A percentile compares a stretch with the other conserved stretches of the same genome.
phyloP scores from a whole-genome alignment of 78 protist genomes.

The Dictyostelium purpureum region DNA sequence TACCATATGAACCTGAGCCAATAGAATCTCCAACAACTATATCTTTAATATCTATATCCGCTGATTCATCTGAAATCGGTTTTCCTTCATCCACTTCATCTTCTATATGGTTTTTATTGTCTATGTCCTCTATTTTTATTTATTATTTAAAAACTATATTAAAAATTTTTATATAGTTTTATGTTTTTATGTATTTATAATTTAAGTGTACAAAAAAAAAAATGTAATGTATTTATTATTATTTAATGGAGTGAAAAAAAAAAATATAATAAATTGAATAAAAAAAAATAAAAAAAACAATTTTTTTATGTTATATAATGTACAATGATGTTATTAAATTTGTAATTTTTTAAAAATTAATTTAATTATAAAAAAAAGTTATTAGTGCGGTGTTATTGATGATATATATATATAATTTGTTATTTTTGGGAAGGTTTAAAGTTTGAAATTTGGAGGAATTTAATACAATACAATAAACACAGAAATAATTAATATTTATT shows the following conservation, averaged over 20 bases:
- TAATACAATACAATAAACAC: background rate
- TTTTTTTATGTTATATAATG: no score
- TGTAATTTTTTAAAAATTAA: background rate
- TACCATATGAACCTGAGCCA: conserved; percentile 69
- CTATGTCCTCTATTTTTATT: background rate
- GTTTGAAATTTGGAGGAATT: no score
- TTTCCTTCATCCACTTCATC: conserved; percentile 23
- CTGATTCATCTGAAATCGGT: conserved; percentile 37
- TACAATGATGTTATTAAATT: background rate
- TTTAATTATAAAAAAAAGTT: no score
- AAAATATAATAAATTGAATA: no score
- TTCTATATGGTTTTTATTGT: background rate
- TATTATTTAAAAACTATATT: background rate
- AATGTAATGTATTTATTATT: no score
- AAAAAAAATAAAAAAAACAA: no score
- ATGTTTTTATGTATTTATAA: background rate
- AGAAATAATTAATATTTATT: background rate
- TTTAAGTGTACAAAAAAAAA: background rate
- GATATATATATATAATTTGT: no score
- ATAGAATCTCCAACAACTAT: conserved; percentile 26
- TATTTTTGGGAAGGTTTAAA: no score
- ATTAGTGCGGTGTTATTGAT: no score
- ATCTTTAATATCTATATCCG: conserved; percentile 63
- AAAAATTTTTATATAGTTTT: no score
- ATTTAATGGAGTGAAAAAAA: no score